Evolutionary conservation across 108 stramenopile species (phyloP).

Genomic region (Nannochloropsis gaditana): DNA sequence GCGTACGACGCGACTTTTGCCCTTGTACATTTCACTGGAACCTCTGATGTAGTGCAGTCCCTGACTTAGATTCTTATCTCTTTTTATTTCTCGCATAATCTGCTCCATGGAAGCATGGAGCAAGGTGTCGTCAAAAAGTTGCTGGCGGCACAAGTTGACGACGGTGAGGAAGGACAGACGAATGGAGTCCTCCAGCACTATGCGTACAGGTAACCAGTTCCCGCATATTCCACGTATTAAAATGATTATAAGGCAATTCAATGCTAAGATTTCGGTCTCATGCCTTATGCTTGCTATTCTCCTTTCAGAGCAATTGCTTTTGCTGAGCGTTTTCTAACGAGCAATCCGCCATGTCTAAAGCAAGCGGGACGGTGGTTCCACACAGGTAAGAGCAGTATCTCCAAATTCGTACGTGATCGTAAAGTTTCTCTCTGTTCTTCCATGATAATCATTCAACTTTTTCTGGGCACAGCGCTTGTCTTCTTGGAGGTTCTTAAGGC

Average conservation of each 20-base stretch:
- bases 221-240: neutral
- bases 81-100: no score
- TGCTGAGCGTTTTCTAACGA: neutral
- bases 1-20: neutral
- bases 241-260: neutral
- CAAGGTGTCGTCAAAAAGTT: constrained; percentile 10
- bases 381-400: neutral
- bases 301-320: neutral
- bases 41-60: no score
- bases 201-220: neutral
- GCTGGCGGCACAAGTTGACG: constrained; percentile 1
- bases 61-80: no score
- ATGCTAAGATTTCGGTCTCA: neutral
- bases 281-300: neutral
- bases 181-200: constrained; percentile 15
- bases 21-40: no score
- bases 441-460: no score
- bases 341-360: neutral
- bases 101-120: neutral
- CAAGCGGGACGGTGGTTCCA: constrained; percentile 5
- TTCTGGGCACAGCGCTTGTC: neutral
- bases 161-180: neutral
- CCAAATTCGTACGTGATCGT: no score
- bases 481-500: constrained; percentile 16
- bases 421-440: no score